Conservation (phyloP, 2,329 filamentous ascomycete genomes). For the Fusarium brachygibbosum region DNA sequence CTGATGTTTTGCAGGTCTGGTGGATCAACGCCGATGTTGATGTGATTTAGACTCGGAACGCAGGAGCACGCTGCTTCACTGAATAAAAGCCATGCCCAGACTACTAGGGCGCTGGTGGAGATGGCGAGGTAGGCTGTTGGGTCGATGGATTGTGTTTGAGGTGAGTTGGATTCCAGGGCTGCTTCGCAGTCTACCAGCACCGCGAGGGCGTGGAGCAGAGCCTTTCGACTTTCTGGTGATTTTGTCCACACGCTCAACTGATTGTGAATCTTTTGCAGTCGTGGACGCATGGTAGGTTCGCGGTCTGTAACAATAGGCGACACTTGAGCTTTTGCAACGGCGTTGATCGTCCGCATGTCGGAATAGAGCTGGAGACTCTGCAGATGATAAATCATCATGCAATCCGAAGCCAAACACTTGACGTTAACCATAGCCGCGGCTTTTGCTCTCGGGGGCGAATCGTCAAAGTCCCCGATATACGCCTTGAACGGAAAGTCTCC, state of each 20-base stretch:
- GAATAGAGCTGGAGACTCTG: conserved; percentile 55
- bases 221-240: conserved; percentile 50
- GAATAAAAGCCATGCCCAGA: conserved; percentile 55
- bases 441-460: conserved; percentile 44
- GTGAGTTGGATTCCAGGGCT: conserved; percentile 33
- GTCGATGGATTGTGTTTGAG: conserved; percentile 45
- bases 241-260: conserved; percentile 50
- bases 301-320: conserved; percentile 18
- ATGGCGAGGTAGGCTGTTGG: conserved; percentile 54
- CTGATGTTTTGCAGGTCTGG: conserved; percentile 44
- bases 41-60: conserved; percentile 43
- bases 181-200: conserved; percentile 50
- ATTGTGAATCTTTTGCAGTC: conserved; percentile 41
- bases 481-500: conserved; percentile 44
- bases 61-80: conserved; percentile 49
- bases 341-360: conserved; percentile 52
- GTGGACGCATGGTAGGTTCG: conserved; percentile 31
- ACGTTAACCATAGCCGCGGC: conserved; percentile 48
- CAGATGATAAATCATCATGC: conserved; percentile 55
- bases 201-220: conserved; percentile 53
- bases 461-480: conserved; percentile 50
- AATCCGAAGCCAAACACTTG: conserved; percentile 51
- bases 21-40: conserved; percentile 42
- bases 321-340: conserved; percentile 39
- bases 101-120: conserved; percentile 50